Evolutionary conservation across 352 stramenopile species (phyloP).

Genomic region (Globisporangium nodosum): DNA sequence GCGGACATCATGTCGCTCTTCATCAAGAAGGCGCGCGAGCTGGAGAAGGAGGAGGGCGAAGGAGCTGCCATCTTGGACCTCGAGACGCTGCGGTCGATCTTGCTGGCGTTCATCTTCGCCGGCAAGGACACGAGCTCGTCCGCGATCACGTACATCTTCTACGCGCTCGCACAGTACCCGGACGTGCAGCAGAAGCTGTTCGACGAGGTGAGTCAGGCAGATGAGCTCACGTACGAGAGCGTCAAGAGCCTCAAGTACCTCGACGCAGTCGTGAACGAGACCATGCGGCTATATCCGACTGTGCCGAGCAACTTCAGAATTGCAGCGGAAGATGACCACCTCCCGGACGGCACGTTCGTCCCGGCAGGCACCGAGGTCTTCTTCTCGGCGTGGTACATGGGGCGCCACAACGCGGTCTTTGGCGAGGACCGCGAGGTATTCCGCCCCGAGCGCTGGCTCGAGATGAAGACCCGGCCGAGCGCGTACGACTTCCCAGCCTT

Average conservation of each 20-base stretch:
- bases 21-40: not conserved
- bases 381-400: slow-evolving; percentile 69
- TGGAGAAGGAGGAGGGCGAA: not conserved
- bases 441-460: slow-evolving; percentile 60
- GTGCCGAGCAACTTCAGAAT: not conserved
- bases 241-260: not conserved
- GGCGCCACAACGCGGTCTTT: slow-evolving; percentile 31
- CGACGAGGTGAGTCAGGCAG: not conserved
- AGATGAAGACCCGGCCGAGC: slow-evolving; percentile 44
- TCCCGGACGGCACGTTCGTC: not conserved
- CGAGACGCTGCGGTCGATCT: not conserved
- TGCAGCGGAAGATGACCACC: not conserved
- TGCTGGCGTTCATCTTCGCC: not conserved
- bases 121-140: not conserved
- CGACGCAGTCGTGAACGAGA: not conserved
- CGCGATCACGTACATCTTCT: not conserved
- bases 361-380: not conserved
- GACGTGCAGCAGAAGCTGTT: not conserved
- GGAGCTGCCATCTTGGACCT: not conserved
- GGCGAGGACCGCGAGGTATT: slow-evolving; percentile 42
- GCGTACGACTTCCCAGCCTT: slow-evolving; percentile 70
- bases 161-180: not conserved
- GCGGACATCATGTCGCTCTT: not conserved
- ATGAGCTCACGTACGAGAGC: not conserved
- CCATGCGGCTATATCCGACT: not conserved